phyloP scores from a whole-genome alignment of 2,329 filamentous ascomycete species.

The Dothistroma pini region DNA sequence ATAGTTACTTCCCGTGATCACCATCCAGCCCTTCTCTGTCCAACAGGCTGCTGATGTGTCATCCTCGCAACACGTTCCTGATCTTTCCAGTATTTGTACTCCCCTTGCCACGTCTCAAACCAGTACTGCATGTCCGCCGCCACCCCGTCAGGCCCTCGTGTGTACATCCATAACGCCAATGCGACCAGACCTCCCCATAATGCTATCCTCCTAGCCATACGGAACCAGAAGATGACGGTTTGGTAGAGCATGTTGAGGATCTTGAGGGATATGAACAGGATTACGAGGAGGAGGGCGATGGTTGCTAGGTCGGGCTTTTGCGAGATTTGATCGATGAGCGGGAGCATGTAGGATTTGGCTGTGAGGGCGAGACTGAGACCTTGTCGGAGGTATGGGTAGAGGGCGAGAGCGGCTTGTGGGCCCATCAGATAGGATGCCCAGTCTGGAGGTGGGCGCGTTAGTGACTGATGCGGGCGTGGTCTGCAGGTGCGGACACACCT shows the following conservation, averaged over 20 bases:
- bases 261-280: slow-evolving; percentile 61
- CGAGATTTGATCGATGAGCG: slow-evolving; percentile 29
- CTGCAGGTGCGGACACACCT: slow-evolving; percentile 18
- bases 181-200: slow-evolving; percentile 62
- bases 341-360: slow-evolving; percentile 27
- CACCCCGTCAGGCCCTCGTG: slow-evolving; percentile 61
- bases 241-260: slow-evolving; percentile 67
- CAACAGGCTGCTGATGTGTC: slow-evolving; percentile 22
- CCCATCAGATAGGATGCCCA: slow-evolving; percentile 31
- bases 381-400: slow-evolving; percentile 24
- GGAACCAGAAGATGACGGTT: slow-evolving; percentile 71
- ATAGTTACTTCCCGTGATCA: slow-evolving; percentile 11
- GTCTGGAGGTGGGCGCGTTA: slow-evolving; percentile 20
- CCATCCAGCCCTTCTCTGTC: slow-evolving; percentile 33
- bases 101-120: slow-evolving; percentile 37
- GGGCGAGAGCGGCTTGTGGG: slow-evolving; percentile 11
- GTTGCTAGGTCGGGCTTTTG: slow-evolving; percentile 47
- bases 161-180: slow-evolving; percentile 55
- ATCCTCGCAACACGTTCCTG: slow-evolving; percentile 29
- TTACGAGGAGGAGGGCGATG: slow-evolving; percentile 54
- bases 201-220: slow-evolving; percentile 58
- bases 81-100: slow-evolving; percentile 39
- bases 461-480: background rate
- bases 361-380: slow-evolving; percentile 21
- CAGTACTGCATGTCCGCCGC: slow-evolving; percentile 53